Evolutionary conservation across 2,329 filamentous ascomycete species (phyloP).

Genomic region (Aspergillus texensis): DNA sequence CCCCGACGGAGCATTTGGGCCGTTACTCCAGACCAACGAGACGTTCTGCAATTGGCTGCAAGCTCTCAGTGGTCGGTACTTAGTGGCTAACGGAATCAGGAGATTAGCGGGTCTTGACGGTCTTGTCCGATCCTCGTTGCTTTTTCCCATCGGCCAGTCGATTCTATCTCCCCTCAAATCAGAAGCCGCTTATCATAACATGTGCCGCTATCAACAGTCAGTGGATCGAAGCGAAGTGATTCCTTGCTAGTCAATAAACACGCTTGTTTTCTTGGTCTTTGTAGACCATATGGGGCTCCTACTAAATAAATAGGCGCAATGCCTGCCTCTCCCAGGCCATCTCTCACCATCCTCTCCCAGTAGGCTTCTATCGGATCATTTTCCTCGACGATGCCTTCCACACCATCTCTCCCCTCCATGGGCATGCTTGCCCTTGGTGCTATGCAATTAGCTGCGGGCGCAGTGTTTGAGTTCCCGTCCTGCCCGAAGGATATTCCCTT

Average conservation of each 20-base stretch:
- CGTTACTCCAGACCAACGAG: conserved; percentile 5
- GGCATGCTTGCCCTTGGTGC: conserved; percentile 30
- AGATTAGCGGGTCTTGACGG: conserved; percentile 8
- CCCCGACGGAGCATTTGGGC: conserved; percentile 17
- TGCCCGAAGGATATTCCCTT: conserved; percentile 45
- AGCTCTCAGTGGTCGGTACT: neutral
- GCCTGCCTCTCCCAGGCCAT: neutral
- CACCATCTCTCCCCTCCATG: conserved; percentile 18
- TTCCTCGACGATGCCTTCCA: conserved; percentile 21
- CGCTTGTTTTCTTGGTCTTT: conserved; percentile 1
- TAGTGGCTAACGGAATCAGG: conserved; percentile 10
- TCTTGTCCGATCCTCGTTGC: conserved; percentile 15
- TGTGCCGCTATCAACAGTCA: conserved; percentile 27
- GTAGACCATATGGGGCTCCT: neutral
- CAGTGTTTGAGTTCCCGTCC: conserved; percentile 27
- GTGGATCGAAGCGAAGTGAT: conserved; percentile 8
- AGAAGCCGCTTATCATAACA: conserved; percentile 29
- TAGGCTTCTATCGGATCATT: neutral
- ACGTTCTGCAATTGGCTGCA: conserved; percentile 18
- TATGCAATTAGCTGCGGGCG: conserved; percentile 22
- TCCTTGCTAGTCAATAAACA: conserved; percentile 3
- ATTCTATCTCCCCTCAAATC: conserved; percentile 29
- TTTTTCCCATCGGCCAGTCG: conserved; percentile 9
- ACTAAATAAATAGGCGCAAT: conserved; percentile 1
- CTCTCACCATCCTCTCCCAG: neutral